A percentile compares a stretch with the other conserved stretches of the same genome.
phyloP scores from a whole-genome alignment of 345 rosid species.

The Gossypium anomalum region DNA sequence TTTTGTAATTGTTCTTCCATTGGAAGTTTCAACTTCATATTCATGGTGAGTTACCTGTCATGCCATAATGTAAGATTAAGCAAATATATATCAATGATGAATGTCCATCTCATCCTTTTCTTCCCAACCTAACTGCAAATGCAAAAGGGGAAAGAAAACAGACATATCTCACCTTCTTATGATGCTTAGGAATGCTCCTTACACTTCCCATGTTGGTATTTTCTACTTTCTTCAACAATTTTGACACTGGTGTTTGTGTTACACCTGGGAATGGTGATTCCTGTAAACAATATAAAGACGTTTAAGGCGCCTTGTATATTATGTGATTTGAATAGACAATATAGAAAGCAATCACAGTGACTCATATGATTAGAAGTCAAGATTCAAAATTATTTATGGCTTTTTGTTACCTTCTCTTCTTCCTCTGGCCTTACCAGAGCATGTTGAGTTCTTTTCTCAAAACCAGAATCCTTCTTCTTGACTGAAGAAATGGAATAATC shows the following conservation, averaged over 20 bases:
- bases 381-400: slow-evolving; percentile 4
- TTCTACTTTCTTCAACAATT: slow-evolving; percentile 48
- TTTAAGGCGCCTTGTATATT: background rate
- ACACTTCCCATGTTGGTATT: slow-evolving; percentile 43
- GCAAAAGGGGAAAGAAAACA: background rate
- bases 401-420: slow-evolving; percentile 45
- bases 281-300: slow-evolving; percentile 29
- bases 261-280: slow-evolving; percentile 40
- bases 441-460: slow-evolving; percentile 39
- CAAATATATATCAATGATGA: slow-evolving; percentile 5
- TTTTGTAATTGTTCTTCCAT: slow-evolving; percentile 63
- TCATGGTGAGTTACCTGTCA: slow-evolving; percentile 68
- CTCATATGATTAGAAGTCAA: background rate
- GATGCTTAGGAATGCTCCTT: slow-evolving; percentile 55
- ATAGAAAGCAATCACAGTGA: background rate
- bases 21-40: slow-evolving; percentile 62
- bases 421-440: slow-evolving; percentile 28
- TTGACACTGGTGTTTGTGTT: slow-evolving; percentile 60
- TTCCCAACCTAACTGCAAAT: slow-evolving; percentile 3
- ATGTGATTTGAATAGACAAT: slow-evolving; percentile 38
- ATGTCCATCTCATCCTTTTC: background rate
- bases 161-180: slow-evolving; percentile 51
- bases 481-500: slow-evolving; percentile 58
- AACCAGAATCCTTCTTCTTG: slow-evolving; percentile 45
- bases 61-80: slow-evolving; percentile 7